Evolutionary conservation across 140 eudicot genomes (phyloP), one percentile per base, ranked within the genome.

Genomic region (Cichorium intybus): DNA sequence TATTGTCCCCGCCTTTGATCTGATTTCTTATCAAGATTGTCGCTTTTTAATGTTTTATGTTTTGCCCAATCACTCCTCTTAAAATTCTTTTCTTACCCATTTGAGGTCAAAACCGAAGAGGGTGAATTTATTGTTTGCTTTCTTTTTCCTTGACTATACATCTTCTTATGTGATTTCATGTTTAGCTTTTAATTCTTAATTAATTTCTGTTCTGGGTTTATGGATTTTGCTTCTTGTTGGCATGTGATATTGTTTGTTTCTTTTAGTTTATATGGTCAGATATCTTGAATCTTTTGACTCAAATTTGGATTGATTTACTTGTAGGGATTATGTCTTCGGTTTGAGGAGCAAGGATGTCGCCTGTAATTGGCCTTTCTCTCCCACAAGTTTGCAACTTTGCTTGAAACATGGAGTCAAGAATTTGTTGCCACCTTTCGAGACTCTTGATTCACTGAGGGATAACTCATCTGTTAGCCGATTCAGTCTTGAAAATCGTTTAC

Each of bases 361-460:
- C 14, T 41, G 66, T 24, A 81, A 83, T 62, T 92, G 98, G 96
- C 98, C 98, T 57, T 92, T 88, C 76, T 88, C 96, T 14, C 60
- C 75, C 56, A 71, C 71, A 76, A 81, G 73, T 55, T 78, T 92
- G 84, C 88, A 83, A 60, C 84, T 85, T 74, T 88, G 95, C 73
- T 47, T 79, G 76, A 85, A 81, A 65, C 87, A 77, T 85, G 92
- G 96, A 28, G 89, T 88, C 68, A 76, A 68, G 71, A 82, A 92
- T 35, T 62, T 85, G 60, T 75, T 92, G 81, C 98, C 98, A 37
- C 98, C 98, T 71, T 88, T 88, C 60, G 77, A 92, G 79, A 20
- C 82, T 74, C 73, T 72, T 68, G 86, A 75, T 56, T 80, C 75
- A 62, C 43, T 76, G 58, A 76, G 79, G 48, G 55, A 67, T 51